These are phyloP conservation scores for Ilex paraguariensis DNA, from an alignment of 305 asterid genomes.

Conservation along the genomic window DNA sequence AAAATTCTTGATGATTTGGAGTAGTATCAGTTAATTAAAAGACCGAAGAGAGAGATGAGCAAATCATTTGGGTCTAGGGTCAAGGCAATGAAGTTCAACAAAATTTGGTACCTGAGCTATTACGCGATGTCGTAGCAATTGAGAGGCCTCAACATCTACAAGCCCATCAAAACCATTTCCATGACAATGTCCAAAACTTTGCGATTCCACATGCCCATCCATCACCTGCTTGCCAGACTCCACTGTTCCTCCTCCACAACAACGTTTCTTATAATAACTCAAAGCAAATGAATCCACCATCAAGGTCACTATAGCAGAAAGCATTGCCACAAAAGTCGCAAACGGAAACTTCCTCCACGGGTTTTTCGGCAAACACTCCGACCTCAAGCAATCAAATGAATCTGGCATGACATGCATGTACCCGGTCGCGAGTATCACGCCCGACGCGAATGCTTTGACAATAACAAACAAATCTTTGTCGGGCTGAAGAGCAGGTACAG, in stretches of 20 bases:
- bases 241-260: no score
- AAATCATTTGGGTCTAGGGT: no score
- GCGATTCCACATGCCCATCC: conserved; percentile 6
- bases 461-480: conserved; percentile 40
- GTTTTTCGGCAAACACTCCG: conserved; percentile 43
- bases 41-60: no score
- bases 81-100: no score
- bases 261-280: conserved; percentile 37
- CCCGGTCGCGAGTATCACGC: conserved; percentile 64
- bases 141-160: conserved; percentile 11
- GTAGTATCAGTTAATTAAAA: no score
- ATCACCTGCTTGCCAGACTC: background rate
- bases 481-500: conserved; percentile 57
- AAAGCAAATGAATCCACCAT: conserved; percentile 65
- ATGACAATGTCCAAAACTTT: conserved; percentile 6
- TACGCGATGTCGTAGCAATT: conserved; percentile 20
- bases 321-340: conserved; percentile 68
- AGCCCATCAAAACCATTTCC: background rate
- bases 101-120: conserved; percentile 20
- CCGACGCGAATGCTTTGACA: conserved; percentile 65
- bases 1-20: no score
- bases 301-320: conserved; percentile 55
- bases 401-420: conserved; percentile 81
- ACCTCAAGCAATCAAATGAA: conserved; percentile 57
- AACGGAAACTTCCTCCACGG: conserved; percentile 77